Conservation (phyloP, 2,329 filamentous ascomycete genomes). For the Fusarium camptoceras region DNA sequence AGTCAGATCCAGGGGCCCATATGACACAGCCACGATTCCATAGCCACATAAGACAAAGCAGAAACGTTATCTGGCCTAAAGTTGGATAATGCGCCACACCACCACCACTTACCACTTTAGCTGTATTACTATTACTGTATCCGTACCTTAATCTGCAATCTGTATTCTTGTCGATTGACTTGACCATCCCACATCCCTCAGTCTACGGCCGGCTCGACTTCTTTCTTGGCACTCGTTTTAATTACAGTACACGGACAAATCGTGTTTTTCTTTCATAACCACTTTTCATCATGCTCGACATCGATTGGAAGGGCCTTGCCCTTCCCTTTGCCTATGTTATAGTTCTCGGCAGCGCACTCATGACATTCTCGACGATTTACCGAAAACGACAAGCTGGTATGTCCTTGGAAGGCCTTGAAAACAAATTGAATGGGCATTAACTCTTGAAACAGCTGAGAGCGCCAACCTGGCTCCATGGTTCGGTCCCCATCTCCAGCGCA, state of each 20-base stretch:
- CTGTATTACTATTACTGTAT: constrained; percentile 5
- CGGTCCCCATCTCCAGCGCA: constrained; percentile 86
- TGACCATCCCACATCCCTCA: constrained; percentile 7
- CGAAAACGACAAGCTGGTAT: constrained; percentile 88
- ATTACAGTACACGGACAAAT: constrained; percentile 4
- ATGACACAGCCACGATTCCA: constrained; percentile 13
- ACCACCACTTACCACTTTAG: constrained; percentile 21
- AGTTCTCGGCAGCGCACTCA: constrained; percentile 87
- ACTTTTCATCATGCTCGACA: constrained; percentile 60
- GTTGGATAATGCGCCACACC: constrained; percentile 35
- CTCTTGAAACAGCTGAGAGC: constrained; percentile 69
- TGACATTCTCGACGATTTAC: constrained; percentile 93
- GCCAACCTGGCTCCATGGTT: constrained; percentile 96
- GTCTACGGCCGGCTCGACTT: constrained; percentile 22
- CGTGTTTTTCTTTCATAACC: constrained; percentile 7
- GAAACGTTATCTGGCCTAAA: constrained; percentile 41
- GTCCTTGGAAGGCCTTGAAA: constrained; percentile 40
- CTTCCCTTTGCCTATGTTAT: constrained; percentile 91
- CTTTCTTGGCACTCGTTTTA: constrained; percentile 31
- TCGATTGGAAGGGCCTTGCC: constrained; percentile 86
- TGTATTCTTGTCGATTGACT: constrained; percentile 34
- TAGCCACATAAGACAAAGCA: constrained; percentile 16
- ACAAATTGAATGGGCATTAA: constrained; percentile 2
- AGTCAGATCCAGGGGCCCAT: constrained; percentile 15
- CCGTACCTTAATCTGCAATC: constrained; percentile 3